Conservation (phyloP, 1,284 basidiomycete species). For the Neonothopanus nambi region DNA sequence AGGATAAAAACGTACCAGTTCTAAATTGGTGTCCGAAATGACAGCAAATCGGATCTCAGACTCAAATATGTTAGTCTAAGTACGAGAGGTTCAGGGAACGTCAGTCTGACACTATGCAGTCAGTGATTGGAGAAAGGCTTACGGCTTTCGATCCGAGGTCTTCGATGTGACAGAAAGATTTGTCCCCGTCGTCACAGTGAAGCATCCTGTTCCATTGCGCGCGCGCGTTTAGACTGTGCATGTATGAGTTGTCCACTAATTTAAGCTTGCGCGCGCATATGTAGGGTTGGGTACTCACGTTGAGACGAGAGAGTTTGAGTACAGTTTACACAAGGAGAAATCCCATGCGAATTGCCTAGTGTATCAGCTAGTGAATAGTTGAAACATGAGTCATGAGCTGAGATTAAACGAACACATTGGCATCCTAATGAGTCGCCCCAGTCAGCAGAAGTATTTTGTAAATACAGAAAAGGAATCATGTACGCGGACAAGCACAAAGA, state of each 20-base stretch:
- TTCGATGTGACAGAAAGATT: too few species aligned
- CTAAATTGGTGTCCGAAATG: too few species aligned
- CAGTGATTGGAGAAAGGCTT: too few species aligned
- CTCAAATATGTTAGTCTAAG: too few species aligned
- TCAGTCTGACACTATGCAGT: too few species aligned
- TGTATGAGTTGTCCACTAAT: not conserved
- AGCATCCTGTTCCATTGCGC: not conserved
- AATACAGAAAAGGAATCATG: not conserved
- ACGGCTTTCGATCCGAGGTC: too few species aligned
- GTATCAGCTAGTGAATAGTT: not conserved
- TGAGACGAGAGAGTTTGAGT: not conserved
- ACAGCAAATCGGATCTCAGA: too few species aligned
- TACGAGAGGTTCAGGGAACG: too few species aligned
- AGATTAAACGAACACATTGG: not conserved
- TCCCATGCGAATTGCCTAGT: conserved; percentile 4
- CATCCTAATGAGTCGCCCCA: not conserved
- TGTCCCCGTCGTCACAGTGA: not conserved
- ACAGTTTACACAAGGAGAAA: conserved; percentile 6
- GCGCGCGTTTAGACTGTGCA: conserved; percentile 4
- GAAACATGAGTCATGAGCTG: not conserved
- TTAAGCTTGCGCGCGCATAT: too few species aligned
- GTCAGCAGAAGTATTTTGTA: too few species aligned
- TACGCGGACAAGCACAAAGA: not conserved
- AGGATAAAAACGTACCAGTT: too few species aligned
- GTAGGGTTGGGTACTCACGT: not conserved